Percentiles rank a stretch among this genome's conserved stretches.
Evolutionary conservation across 1,284 basidiomycete species (phyloP).

Genomic region (Trichosporon sp.): DNA sequence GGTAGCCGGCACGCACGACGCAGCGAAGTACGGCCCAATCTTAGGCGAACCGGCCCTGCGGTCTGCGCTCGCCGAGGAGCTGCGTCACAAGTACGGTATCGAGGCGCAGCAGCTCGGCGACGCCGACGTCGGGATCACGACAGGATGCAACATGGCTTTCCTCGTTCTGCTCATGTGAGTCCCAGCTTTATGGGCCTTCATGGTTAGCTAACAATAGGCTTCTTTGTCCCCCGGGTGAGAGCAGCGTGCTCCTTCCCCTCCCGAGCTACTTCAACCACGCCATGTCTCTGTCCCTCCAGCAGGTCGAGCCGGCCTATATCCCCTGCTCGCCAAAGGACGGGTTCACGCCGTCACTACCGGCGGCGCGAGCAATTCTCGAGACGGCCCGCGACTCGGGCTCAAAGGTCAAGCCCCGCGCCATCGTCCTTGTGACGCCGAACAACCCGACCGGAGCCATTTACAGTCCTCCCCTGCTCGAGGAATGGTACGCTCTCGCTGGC

Average conservation of each 20-base stretch:
- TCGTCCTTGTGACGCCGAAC: slow-evolving; percentile 65
- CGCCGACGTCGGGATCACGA: slow-evolving; percentile 42
- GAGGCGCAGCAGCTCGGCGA: slow-evolving; percentile 7
- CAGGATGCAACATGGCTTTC: slow-evolving; percentile 58
- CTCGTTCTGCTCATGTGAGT: slow-evolving; percentile 43
- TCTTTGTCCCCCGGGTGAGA: slow-evolving; percentile 71
- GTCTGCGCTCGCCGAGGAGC: slow-evolving; percentile 66
- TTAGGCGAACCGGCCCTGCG: slow-evolving; percentile 68
- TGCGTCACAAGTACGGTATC: slow-evolving; percentile 65
- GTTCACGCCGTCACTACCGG: slow-evolving; percentile 64
- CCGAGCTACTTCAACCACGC: slow-evolving; percentile 84
- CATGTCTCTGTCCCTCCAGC: slow-evolving; percentile 72
- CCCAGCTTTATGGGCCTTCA: neutral
- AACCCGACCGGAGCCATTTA: slow-evolving; percentile 78
- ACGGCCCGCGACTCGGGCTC: slow-evolving; percentile 15
- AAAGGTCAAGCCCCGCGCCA: slow-evolving; percentile 61
- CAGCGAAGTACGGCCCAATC: slow-evolving; percentile 67
- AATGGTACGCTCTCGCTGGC: slow-evolving; percentile 68
- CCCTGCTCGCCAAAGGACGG: slow-evolving; percentile 63
- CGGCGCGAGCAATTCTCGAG: slow-evolving; percentile 40
- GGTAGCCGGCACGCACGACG: slow-evolving; percentile 59
- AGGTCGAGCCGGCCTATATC: slow-evolving; percentile 67
- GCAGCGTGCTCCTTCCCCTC: slow-evolving; percentile 71
- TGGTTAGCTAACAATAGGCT: slow-evolving; percentile 45
- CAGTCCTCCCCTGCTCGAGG: slow-evolving; percentile 63